phyloP scores from a whole-genome alignment of 1,284 basidiomycete species.

The Fomitopsis pinicola region DNA sequence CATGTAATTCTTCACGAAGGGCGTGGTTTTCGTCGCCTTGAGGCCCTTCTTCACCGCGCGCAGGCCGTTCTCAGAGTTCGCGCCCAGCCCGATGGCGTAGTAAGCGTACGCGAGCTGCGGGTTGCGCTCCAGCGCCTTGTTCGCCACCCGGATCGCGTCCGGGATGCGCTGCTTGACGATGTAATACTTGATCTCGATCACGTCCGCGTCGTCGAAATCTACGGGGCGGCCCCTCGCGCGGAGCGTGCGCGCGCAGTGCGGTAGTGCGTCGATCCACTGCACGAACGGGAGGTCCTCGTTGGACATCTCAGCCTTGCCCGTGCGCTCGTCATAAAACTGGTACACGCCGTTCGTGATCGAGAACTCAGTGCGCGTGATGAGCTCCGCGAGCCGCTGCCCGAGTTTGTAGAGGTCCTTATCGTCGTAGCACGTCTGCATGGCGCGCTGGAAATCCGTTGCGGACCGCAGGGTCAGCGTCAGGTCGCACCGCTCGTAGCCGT shows the following conservation, averaged over 20 bases:
- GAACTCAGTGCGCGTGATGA: constrained; percentile 55
- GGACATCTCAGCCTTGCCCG: constrained; percentile 34
- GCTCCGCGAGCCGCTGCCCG: constrained; percentile 41
- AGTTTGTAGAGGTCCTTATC: constrained; percentile 47
- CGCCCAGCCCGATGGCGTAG: constrained; percentile 44
- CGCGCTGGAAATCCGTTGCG: constrained; percentile 40
- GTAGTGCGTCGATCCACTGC: constrained; percentile 51
- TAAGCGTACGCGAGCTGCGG: constrained; percentile 55
- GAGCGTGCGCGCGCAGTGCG: constrained; percentile 49
- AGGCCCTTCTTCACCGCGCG: constrained; percentile 57
- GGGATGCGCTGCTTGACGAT: constrained; percentile 42
- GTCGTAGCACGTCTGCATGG: constrained; percentile 44
- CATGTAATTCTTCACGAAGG: constrained; percentile 36
- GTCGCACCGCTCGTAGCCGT: constrained; percentile 45
- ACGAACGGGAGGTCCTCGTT: constrained; percentile 54
- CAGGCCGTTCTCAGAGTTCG: constrained; percentile 28
- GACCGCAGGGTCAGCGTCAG: constrained; percentile 37
- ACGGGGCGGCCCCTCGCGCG: constrained; percentile 32
- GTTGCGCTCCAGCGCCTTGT: constrained; percentile 43
- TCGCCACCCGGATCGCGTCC: constrained; percentile 41
- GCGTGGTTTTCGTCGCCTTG: constrained; percentile 30
- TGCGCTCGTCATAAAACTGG: constrained; percentile 37
- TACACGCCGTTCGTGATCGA: constrained; percentile 53
- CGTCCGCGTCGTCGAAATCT: constrained; percentile 49
- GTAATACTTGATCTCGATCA: constrained; percentile 54